phyloP scores from a whole-genome alignment of 2,329 filamentous ascomycete species.

The Teratosphaeria viscida region DNA sequence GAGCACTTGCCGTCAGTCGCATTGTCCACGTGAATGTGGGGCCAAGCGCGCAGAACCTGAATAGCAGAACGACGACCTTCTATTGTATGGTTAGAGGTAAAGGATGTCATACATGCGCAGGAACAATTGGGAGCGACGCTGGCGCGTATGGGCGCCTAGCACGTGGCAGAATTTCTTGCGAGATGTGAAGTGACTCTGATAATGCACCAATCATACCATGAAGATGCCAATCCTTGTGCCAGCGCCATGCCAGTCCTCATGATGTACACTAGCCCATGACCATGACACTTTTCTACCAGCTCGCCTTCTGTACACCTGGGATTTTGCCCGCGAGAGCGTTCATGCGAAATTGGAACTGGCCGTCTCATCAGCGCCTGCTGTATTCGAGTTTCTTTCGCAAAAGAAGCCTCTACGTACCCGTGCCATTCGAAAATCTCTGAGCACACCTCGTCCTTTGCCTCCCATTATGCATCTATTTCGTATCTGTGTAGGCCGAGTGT shows the following conservation, averaged over 20 bases:
- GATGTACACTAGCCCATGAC: not conserved
- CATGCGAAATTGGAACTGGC: slow-evolving; percentile 82
- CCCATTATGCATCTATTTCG: slow-evolving; percentile 86
- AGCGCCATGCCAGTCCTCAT: not conserved
- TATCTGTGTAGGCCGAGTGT: slow-evolving; percentile 88
- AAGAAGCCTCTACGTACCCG: slow-evolving; percentile 46
- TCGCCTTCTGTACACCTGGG: slow-evolving; percentile 90
- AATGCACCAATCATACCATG: not conserved
- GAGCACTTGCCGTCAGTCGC: not conserved
- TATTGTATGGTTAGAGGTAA: not conserved
- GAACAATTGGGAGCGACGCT: not conserved
- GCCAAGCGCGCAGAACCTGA: not conserved
- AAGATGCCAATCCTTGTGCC: not conserved
- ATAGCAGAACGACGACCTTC: not conserved
- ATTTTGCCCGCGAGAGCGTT: slow-evolving; percentile 76
- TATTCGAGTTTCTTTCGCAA: not conserved
- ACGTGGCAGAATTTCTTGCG: not conserved
- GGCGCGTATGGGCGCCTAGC: not conserved
- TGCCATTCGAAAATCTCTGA: slow-evolving; percentile 84
- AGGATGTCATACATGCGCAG: not conserved
- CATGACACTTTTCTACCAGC: slow-evolving; percentile 53
- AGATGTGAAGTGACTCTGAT: not conserved
- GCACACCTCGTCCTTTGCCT: slow-evolving; percentile 81
- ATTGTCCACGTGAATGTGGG: not conserved
- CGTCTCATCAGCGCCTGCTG: slow-evolving; percentile 12